Evolutionary conservation across 208 protist species (phyloP), one percentile per base, ranked within the genome.

Genomic region (Leishmania aethiopica): DNA sequence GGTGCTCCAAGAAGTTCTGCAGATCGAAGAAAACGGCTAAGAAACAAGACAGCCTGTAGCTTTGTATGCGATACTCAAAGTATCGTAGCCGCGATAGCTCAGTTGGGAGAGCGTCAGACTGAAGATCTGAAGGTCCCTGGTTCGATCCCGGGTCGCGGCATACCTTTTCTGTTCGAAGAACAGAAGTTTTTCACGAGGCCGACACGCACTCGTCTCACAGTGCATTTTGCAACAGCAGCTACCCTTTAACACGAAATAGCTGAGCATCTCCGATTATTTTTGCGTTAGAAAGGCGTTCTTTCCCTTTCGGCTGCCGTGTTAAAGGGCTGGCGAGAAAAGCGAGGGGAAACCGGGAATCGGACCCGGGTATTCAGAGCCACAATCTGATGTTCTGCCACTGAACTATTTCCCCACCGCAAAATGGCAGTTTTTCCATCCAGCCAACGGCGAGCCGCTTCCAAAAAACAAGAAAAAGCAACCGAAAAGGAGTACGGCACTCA

Each of bases 71-170:
- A 47, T 2, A 13, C 10, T 13, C 45, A 49, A 49, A 28, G 0
- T 7, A 25, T 7, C 1, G 1, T 0, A 62, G 57, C 57, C 57
- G 82, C 84, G 86, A 95, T 94, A 95, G 90, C 91, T 95, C 90
- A 93, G 89, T 93, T 96, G 92, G 91, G 91, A 94, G 92, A 94
- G 92, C 92, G 86, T 94, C 86, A 94, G 91, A 96, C 92, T 94
- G 92, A 94, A 94, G 91, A 94, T 96, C 89, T 96, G 88, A 96
- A 96, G 92, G 89, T 96, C 92, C 90, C 88, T 96, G 92, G 90
- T 91, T 93, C 89, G 91, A 96, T 96, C 89, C 91, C 89, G 91
- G 88, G 92, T 94, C 80, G 83, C 84, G 92, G 90, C 92, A 96
- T 87, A 78, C 28, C 64, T 89, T 92, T 92, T 91, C 92, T 84